These are phyloP conservation scores for Globisporangium takayamanum DNA, from an alignment of 352 stramenopile species.

Conservation along the genomic window DNA sequence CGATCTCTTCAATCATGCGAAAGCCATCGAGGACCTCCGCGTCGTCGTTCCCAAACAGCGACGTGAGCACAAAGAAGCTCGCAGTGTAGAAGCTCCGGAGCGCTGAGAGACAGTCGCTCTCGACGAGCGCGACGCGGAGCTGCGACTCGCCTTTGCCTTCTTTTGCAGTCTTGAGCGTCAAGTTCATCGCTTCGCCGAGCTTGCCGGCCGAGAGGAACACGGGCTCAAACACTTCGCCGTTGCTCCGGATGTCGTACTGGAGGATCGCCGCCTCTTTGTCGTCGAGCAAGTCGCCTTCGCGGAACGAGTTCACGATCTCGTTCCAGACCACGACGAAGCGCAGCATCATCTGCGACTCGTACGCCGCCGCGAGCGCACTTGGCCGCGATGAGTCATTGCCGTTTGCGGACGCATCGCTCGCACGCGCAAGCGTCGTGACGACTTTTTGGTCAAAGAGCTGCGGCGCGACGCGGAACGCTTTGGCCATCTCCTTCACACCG, in stretches of 20 bases:
- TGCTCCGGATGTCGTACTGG: slow-evolving; percentile 82
- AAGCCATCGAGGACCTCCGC: slow-evolving; percentile 76
- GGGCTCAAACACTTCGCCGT: slow-evolving; percentile 79
- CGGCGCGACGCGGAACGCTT: slow-evolving; percentile 65
- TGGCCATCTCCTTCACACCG: slow-evolving; percentile 64
- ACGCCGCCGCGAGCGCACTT: slow-evolving; percentile 41
- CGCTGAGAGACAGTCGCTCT: slow-evolving; percentile 75
- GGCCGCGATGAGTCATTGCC: slow-evolving; percentile 37
- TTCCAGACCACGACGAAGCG: slow-evolving; percentile 81
- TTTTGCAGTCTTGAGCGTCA: slow-evolving; percentile 66
- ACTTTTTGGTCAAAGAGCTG: slow-evolving; percentile 80
- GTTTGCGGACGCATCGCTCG: slow-evolving; percentile 42
- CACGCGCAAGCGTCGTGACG: slow-evolving; percentile 50
- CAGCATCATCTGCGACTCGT: slow-evolving; percentile 79
- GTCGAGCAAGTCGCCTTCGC: slow-evolving; percentile 61
- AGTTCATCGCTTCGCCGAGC: slow-evolving; percentile 63
- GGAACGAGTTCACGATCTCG: slow-evolving; percentile 79
- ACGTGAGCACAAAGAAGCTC: slow-evolving; percentile 65
- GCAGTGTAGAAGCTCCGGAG: slow-evolving; percentile 83
- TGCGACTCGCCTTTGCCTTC: slow-evolving; percentile 78
- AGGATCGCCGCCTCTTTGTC: slow-evolving; percentile 75
- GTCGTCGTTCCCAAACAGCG: slow-evolving; percentile 72
- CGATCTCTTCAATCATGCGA: slow-evolving; percentile 69
- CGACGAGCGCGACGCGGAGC: slow-evolving; percentile 64
- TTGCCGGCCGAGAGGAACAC: slow-evolving; percentile 84